Conservation (phyloP, 495 filamentous ascomycete species). For the Geopyxis carbonaria region DNA sequence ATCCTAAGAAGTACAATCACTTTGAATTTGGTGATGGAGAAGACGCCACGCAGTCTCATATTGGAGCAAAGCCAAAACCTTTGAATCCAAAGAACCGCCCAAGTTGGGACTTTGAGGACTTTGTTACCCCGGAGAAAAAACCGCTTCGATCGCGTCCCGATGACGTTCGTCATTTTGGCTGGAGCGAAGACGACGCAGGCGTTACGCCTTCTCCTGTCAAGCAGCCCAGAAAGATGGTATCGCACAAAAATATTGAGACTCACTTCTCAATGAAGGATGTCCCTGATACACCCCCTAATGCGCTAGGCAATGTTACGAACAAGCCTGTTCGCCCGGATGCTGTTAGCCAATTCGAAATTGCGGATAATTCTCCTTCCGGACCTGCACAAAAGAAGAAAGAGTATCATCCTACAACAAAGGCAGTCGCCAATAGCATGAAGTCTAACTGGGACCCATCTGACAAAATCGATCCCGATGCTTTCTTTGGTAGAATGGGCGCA, state of each 20-base stretch:
- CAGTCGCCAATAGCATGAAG: no score
- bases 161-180: slow-evolving; percentile 53
- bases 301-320: slow-evolving; percentile 7
- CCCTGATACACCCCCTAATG: neutral
- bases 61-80: neutral
- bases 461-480: no score
- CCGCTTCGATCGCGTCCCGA: slow-evolving; percentile 33
- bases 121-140: slow-evolving; percentile 60
- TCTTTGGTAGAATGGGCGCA: no score
- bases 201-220: slow-evolving; percentile 41
- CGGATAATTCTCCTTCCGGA: slow-evolving; percentile 19
- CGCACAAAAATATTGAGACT: slow-evolving; percentile 58
- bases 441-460: no score
- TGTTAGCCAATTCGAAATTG: slow-evolving; percentile 20
- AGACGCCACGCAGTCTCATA: slow-evolving; percentile 29
- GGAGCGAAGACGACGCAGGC: slow-evolving; percentile 48
- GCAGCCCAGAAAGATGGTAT: slow-evolving; percentile 33
- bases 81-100: neutral
- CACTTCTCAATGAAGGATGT: slow-evolving; percentile 53
- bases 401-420: neutral
- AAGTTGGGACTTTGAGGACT: slow-evolving; percentile 71
- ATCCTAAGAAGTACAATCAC: slow-evolving; percentile 66
- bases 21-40: slow-evolving; percentile 65
- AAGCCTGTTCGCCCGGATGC: slow-evolving; percentile 6
- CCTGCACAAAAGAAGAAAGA: neutral